Evolutionary conservation across 768 basidiomycete genomes (phyloP), one percentile per base, ranked within the genome.

Genomic region (Tricholoma matsutake): DNA sequence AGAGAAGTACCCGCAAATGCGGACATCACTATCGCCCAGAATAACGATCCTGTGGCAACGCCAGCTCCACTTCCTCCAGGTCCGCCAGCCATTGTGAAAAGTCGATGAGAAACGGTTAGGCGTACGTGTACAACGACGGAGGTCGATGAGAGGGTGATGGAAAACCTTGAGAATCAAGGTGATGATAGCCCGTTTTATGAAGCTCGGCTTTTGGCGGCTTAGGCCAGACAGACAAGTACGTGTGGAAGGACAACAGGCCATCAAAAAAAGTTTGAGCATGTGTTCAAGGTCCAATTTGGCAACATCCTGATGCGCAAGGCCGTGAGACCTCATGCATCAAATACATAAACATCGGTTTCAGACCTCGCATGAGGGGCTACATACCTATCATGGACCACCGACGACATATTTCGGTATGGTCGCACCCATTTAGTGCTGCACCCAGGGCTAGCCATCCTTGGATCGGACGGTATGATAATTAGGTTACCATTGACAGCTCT

Each of bases 1-100:
- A 35, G 61, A 58, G 77, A 31, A 68, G 11, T 53, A 76, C 75
- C 75, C 13, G 75, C 73, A 59, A 77, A 77, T 32, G 76, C 76
- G 29, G 74, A 75, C 74, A 77, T 74, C 16, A 77, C 57, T 7
- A 76, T 64, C 2, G 74, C 65, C 76, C 76, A 77, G 54, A 70
- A 66, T 20, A 74, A 29, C 8, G 73, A 74, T 14, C 65, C 58
- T 20, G 71, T 67, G 8, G 66, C 63, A 2, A 77, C 63, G 14
- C 76, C 76, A 28, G 60, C 65, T 51, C 72, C 71, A 16, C 67
- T 60, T 61, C 74, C 74, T 65, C 70, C 72, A 66, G 76, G 73
- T 67, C 76, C 76, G 22, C 76, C 64, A 57, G 54, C 67, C 67
- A 68, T 68, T 64, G 32, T 52, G 20, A 25, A 14, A 39, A 20